Base-by-base conservation (phyloP, 768 basidiomycete species). In the Serendipita sp. region DNA sequence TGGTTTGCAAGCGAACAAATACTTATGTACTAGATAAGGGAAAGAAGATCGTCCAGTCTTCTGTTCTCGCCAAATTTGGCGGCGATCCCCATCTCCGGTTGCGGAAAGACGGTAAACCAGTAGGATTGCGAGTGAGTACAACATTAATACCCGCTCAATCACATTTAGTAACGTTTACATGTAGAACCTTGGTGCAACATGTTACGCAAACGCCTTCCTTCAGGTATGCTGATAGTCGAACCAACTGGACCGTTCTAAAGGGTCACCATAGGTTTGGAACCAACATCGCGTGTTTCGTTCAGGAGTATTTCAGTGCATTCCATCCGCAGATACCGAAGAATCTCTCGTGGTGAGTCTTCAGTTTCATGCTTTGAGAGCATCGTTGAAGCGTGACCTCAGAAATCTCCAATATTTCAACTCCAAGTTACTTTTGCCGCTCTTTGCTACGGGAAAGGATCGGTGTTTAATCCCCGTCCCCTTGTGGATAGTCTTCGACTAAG, bases 181-280 rank as follows among this genome's bases (percentile, higher is more conserved):
- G 44, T 70, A 93, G 91, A 97, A 98, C 72, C 82, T 98, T 18
- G 95, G 95, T 3, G 94, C 94, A 16, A 97, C 95, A 2, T 98
- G 95, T 72, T 98, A 97, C 69, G 93, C 91, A 66, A 96, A 96
- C 73, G 91, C 91, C 18, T 96, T 89, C 67, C 79, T 98, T 51
- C 94, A 98, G 76, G 91, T 87, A 69, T 44, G 71, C 23, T 23
- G 23, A 23, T 38, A 32, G 45, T 8, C n/a, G 48, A n/a, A 44
- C 44, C 44, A 36, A 10, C 28, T 38, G 2, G 35, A 18, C 30
- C 45, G 3, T 64, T 15, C 16, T 10, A 4, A 16, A 58, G 54
- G 56, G n/a, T 66, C 60, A 58, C 23, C 65, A 2, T 64, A 94
- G 90, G 88, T 95, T 11, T 97, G 95, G 95, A 96, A 84, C 73